A percentile compares a stretch with the other conserved stretches of the same genome.
These are phyloP conservation scores for Hysterium pulicare DNA, from an alignment of 2,329 filamentous ascomycete species.

Conservation along the genomic window DNA sequence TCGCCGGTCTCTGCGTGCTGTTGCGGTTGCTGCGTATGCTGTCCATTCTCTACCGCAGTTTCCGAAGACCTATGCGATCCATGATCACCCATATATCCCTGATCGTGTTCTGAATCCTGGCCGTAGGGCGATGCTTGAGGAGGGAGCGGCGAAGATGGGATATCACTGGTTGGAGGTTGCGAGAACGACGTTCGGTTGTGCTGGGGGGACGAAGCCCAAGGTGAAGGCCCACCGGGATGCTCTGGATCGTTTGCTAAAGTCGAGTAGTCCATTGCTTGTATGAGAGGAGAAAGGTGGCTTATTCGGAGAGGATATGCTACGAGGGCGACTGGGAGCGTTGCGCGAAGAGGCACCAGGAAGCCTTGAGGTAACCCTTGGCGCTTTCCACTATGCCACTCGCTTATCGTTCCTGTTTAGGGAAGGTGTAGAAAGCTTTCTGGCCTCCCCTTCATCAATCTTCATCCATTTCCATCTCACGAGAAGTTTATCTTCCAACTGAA, in stretches of 20 bases:
- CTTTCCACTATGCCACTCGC: slow-evolving; percentile 8
- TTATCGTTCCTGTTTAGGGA: slow-evolving; percentile 16
- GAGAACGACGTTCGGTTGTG: slow-evolving; percentile 49
- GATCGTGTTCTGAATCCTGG: slow-evolving; percentile 27
- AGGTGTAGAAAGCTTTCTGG: slow-evolving; percentile 18
- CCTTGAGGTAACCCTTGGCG: too few relatives aligned
- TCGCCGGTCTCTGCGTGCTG: slow-evolving; percentile 33
- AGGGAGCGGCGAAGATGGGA: slow-evolving; percentile 40
- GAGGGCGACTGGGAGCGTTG: slow-evolving; percentile 4
- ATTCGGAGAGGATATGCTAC: slow-evolving; percentile 10
- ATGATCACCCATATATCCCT: slow-evolving; percentile 33
- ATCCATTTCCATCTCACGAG: slow-evolving; percentile 9
- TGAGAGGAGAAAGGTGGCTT: slow-evolving; percentile 19
- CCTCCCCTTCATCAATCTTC: slow-evolving; percentile 10
- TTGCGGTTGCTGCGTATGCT: slow-evolving; percentile 39
- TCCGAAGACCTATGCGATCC: slow-evolving; percentile 18
- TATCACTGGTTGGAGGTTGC: slow-evolving; percentile 41
- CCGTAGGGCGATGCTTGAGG: slow-evolving; percentile 39
- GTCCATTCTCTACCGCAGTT: slow-evolving; percentile 30
- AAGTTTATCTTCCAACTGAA: not conserved
- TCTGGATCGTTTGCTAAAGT: slow-evolving; percentile 55
- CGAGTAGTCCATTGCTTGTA: slow-evolving; percentile 62
- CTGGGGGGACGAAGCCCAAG: slow-evolving; percentile 61
- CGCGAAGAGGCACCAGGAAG: too few relatives aligned
- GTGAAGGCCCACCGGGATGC: slow-evolving; percentile 55